These are phyloP conservation scores for Danielia oregonensis DNA, from an alignment of 805 yeast genomes.

Conservation along the genomic window DNA sequence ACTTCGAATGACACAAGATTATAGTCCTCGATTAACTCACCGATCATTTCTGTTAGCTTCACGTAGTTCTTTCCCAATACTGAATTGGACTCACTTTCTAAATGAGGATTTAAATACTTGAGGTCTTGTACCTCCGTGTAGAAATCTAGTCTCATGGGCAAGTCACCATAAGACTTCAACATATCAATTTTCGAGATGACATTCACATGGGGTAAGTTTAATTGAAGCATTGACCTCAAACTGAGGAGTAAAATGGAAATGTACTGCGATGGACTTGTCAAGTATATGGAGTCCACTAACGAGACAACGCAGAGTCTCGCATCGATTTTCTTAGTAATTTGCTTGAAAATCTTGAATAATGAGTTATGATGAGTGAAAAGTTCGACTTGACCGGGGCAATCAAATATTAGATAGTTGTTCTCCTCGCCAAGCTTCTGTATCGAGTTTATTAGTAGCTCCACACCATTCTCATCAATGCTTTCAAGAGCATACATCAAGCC, in stretches of 20 bases:
- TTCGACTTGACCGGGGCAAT: slow-evolving; percentile 96
- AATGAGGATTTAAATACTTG: slow-evolving; percentile 57
- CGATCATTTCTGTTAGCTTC: slow-evolving; percentile 69
- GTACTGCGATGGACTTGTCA: slow-evolving; percentile 87
- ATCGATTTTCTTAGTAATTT: slow-evolving; percentile 51
- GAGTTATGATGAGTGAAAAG: slow-evolving; percentile 87
- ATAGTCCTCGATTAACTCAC: slow-evolving; percentile 82
- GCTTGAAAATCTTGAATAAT: slow-evolving; percentile 61
- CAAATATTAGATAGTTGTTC: slow-evolving; percentile 67
- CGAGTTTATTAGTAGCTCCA: slow-evolving; percentile 53
- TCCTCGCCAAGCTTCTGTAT: slow-evolving; percentile 53
- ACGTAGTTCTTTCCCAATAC: slow-evolving; percentile 59
- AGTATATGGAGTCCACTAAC: slow-evolving; percentile 74
- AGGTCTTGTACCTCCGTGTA: slow-evolving; percentile 93
- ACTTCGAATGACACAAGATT: slow-evolving; percentile 87
- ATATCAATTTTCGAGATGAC: slow-evolving; percentile 90
- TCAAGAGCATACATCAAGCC: slow-evolving; percentile 89
- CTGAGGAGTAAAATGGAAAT: slow-evolving; percentile 77
- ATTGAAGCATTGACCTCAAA: slow-evolving; percentile 85
- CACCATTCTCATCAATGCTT: slow-evolving; percentile 39
- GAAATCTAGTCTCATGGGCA: slow-evolving; percentile 79
- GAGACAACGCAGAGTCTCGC: slow-evolving; percentile 82
- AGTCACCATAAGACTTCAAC: slow-evolving; percentile 67
- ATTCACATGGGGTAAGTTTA: slow-evolving; percentile 89
- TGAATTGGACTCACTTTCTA: slow-evolving; percentile 71